Conservation (phyloP, 2,329 filamentous ascomycete genomes). For the Ophiognomonia clavigignenti-juglandacearum region DNA sequence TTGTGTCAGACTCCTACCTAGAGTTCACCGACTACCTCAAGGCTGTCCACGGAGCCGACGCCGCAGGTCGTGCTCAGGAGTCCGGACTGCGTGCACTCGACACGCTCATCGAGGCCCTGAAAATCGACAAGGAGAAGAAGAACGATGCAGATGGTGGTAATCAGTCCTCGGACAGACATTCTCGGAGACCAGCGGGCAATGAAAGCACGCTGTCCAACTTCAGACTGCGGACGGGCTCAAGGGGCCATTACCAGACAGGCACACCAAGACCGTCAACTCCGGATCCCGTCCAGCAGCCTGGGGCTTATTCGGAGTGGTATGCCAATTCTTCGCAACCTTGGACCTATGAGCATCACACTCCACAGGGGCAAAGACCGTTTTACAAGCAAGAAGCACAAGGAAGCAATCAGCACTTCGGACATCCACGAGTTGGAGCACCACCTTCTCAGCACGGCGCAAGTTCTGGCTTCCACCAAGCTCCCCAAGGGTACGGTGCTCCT, state of each 20-base stretch:
- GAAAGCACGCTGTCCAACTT: not conserved
- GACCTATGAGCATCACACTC: too few species aligned
- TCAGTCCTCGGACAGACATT: not conserved
- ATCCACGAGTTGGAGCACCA: too few species aligned
- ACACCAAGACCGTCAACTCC: too few species aligned
- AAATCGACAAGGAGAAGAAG: not conserved
- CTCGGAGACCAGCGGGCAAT: not conserved
- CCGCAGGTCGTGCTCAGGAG: not conserved
- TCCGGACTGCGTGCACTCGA: not conserved
- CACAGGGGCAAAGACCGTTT: too few species aligned
- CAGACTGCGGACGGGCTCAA: not conserved
- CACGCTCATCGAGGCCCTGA: not conserved
- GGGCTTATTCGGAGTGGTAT: too few species aligned
- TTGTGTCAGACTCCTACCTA: not conserved
- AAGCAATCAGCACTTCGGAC: too few species aligned
- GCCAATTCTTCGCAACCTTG: too few species aligned
- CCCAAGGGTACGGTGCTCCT: too few species aligned
- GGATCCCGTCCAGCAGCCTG: too few species aligned
- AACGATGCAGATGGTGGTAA: not conserved
- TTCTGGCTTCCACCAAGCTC: too few species aligned
- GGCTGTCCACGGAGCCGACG: constrained; percentile 3
- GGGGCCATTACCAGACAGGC: not conserved
- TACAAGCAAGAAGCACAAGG: too few species aligned
- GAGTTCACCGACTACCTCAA: constrained; percentile 8
- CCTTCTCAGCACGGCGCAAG: too few species aligned